Base-by-base conservation (phyloP, 805 yeast genomes). In the Metschnikowia lachancei region DNA sequence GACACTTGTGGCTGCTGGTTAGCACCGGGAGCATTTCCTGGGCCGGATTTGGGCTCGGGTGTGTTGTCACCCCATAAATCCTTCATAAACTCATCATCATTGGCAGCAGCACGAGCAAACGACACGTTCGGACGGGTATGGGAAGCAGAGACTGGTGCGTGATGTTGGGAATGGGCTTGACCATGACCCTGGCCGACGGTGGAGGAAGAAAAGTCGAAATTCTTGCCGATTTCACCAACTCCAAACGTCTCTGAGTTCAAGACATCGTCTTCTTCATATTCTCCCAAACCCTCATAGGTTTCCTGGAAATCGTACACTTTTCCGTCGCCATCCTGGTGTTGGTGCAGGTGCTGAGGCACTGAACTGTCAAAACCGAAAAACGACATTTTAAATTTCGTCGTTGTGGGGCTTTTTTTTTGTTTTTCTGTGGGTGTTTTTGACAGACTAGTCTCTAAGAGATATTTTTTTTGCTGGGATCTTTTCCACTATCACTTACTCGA, bases 171-270 rank as follows among this genome's bases (percentile, higher is more conserved):
- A n/a, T n/a, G n/a, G n/a, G n/a, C n/a, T n/a, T n/a, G n/a, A n/a
- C n/a, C n/a, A n/a, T n/a, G 42, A 26, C 19, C 30, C 17, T 28
- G 41, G 36, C 36, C 17, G 24, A 11, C 8, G 45, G 53, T 31
- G 46, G 62, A 26, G 55, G 64, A 39, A 4, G 83, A 81, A 63
- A 86, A 87, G 60, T 80, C 79, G 57, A 83, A 86, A 56, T 85
- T 87, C 53, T 77, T 75, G 28, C 82, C 80, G 43, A 81, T 73
- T 1, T 70, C 63, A 24, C 71, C 73, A 20, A 48, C 73, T 22
- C 94, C 95, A 65, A 87, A 87, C 0, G 95, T 87, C 60, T 83
- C 90, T 52, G 81, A 87, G 60, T 87, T 87, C 55, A 84, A 74
- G 32, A 85, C 94, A 61, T 88, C 96, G 39, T 85, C 91, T 47